Evolutionary conservation across 352 stramenopile species (phyloP), one percentile per base, ranked within the genome.

Genomic region (Phytopythium aichiense): DNA sequence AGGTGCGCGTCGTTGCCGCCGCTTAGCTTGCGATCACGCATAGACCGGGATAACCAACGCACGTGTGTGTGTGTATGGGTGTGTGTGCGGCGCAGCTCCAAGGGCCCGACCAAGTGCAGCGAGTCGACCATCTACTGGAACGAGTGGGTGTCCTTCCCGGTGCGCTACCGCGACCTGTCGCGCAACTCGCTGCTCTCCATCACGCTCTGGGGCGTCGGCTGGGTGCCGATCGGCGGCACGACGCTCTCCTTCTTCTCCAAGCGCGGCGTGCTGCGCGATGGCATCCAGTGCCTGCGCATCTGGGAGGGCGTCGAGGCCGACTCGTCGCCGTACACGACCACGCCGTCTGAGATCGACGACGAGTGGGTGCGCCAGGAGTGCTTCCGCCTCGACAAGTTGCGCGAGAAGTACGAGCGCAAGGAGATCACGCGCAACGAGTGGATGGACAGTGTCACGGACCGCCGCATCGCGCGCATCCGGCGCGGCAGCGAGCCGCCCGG

Each of bases 381-480:
- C 37, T 95, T 92, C 35, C 82, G 85, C 28, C 75, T 96, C 35
- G 84, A 94, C 69, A 95, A 97, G 63, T 80, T 91, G 2, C 79
- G 84, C 12, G 90, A 98, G 62, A 90, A 88, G 66, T 96, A 95
- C 69, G 88, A 94, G 38, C 87, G 88, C 57, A 92, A 92, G 37
- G 82, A 95, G 50, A 92, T 96, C 52, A 64, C 77, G 28, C 77
- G 79, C 22, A 92, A 94, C 65, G 87, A 96, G 63, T 98, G 91
- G 92, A 94, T 98, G 72, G 92, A 98, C 62, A 87, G 83, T 56
- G 83, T 95, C 45, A 95, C 87, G 16, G 84, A 94, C 61, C 82
- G 87, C 49, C 84, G 87, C 52, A 95, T 95, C 63, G 83, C 83
- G 31, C 79, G 87, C 5, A 95, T 93, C n/a, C 83, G 83, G 15